Conservation (phyloP, 345 rosid genomes). For the Euphorbia peplus region DNA sequence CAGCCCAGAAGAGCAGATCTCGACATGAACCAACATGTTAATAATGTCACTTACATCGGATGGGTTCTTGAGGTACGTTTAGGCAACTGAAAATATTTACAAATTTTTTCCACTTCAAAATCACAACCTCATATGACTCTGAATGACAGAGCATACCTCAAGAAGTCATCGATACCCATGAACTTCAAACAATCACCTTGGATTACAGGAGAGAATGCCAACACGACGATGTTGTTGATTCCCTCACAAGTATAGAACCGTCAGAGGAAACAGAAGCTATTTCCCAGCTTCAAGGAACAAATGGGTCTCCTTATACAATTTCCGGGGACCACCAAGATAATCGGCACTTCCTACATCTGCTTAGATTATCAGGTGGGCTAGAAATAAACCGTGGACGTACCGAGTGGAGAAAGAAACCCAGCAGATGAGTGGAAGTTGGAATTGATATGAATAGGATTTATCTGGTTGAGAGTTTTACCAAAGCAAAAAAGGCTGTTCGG, state of each 20-base stretch:
- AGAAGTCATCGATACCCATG: conserved; percentile 74
- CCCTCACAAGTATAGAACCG: conserved; percentile 63
- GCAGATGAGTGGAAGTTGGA: conserved; percentile 32
- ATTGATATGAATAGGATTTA: not conserved
- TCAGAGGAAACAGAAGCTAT: conserved; percentile 25
- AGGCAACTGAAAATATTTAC: not conserved
- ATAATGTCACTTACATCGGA: conserved; percentile 83
- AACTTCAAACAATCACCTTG: conserved; percentile 75
- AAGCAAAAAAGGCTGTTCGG: not conserved
- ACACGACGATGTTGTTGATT: conserved; percentile 76
- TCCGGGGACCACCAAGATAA: conserved; percentile 23
- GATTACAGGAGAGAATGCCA: conserved; percentile 94
- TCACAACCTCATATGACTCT: conserved; percentile 2
- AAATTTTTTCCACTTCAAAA: not conserved
- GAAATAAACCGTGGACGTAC: conserved; percentile 89
- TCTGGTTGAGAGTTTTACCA: not conserved
- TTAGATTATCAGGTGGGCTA: conserved; percentile 67
- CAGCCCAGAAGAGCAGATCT: conserved; percentile 93
- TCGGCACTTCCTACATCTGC: conserved; percentile 62
- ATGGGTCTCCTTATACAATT: conserved; percentile 46
- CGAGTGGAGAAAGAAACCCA: conserved; percentile 71
- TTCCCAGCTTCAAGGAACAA: conserved; percentile 38
- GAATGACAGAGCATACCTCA: conserved; percentile 88
- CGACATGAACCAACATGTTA: conserved; percentile 97
- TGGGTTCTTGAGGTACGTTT: conserved; percentile 88